phyloP scores from a whole-genome alignment of 768 basidiomycete species.

The Boletus sp. region DNA sequence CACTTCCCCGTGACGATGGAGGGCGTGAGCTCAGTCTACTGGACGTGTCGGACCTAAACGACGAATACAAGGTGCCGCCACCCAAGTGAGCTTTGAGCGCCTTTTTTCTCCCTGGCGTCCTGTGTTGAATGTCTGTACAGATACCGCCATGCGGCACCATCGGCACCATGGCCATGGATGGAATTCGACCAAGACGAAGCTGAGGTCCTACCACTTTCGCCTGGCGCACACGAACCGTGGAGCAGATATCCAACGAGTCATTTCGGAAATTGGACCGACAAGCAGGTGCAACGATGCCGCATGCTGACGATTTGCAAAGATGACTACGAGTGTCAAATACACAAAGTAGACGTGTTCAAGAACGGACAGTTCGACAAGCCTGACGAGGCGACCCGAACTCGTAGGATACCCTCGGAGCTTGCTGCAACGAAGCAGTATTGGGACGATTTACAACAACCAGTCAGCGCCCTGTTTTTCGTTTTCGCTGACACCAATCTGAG shows the following conservation, averaged over 20 bases:
- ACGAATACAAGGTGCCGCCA: constrained; percentile 18
- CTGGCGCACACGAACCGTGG: constrained; percentile 23
- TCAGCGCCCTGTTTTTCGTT: constrained; percentile 10
- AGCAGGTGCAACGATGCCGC: constrained; percentile 38
- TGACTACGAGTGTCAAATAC: constrained; percentile 15
- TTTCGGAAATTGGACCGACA: constrained; percentile 55
- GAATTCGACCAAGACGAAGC: constrained; percentile 30
- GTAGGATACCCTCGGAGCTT: constrained; percentile 17
- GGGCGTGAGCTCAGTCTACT: neutral
- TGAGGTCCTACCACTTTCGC: constrained; percentile 9
- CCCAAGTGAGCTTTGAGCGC: constrained; percentile 19
- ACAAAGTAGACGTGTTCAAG: constrained; percentile 20
- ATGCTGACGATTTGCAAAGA: constrained; percentile 29
- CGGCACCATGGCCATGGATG: constrained; percentile 44
- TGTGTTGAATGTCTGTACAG: constrained; percentile 24
- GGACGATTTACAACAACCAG: constrained; percentile 27
- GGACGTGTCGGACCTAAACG: constrained; percentile 15
- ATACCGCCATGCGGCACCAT: constrained; percentile 39
- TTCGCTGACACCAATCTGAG: neutral
- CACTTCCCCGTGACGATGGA: neutral
- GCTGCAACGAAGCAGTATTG: constrained; percentile 21
- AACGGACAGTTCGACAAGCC: constrained; percentile 18
- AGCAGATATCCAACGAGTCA: constrained; percentile 46
- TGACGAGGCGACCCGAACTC: neutral
- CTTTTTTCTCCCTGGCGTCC: neutral